phyloP scores from a whole-genome alignment of 345 rosid species.

The Hevea brasiliensis region DNA sequence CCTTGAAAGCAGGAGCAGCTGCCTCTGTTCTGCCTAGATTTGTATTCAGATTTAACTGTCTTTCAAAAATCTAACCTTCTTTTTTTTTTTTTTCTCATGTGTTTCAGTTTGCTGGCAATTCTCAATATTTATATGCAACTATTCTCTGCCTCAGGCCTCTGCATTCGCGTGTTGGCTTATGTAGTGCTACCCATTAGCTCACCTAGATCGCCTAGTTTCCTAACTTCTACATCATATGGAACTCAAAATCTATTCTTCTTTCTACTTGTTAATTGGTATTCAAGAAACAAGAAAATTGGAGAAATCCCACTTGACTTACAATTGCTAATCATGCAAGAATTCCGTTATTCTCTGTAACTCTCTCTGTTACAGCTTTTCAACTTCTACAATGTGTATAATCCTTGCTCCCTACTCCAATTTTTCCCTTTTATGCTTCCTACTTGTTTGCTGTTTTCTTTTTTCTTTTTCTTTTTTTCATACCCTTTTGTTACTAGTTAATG shows the following conservation, averaged over 20 bases:
- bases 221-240: background rate
- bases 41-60: background rate
- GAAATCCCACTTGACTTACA: background rate
- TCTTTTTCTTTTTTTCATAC: background rate
- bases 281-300: background rate
- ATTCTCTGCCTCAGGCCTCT: background rate
- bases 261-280: background rate
- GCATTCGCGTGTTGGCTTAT: background rate
- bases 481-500: background rate
- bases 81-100: background rate
- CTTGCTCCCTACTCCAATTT: conserved; percentile 25
- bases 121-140: background rate
- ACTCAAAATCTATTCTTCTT: background rate
- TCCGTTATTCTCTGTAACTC: background rate
- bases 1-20: too few relatives aligned
- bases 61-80: background rate
- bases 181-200: background rate
- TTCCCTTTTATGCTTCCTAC: background rate
- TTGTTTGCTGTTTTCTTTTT: too few relatives aligned
- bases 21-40: too few relatives aligned
- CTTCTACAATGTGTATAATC: conserved; percentile 23
- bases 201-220: background rate
- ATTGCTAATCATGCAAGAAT: background rate
- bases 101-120: background rate
- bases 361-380: conserved; percentile 26